Evolutionary conservation across 1,284 basidiomycete species (phyloP).

Genomic region (Hemileia vastatrix): DNA sequence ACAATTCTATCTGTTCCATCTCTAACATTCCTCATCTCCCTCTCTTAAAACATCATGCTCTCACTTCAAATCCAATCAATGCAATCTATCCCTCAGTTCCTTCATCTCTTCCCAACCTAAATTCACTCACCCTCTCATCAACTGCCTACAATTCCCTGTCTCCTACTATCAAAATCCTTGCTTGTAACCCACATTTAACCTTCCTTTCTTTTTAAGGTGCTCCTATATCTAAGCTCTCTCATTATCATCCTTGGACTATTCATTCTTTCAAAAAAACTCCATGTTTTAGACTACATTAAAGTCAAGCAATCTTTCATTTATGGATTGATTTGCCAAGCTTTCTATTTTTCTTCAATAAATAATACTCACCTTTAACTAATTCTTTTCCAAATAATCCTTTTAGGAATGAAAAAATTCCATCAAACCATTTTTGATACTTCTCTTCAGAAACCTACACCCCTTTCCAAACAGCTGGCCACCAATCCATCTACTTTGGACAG

Average conservation of each 20-base stretch:
- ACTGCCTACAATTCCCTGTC: conserved; percentile 24
- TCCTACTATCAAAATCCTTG: conserved; percentile 30
- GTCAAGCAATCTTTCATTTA: conserved; percentile 51
- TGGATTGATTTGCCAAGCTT: neutral
- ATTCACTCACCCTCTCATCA: conserved; percentile 57
- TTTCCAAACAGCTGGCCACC: conserved; percentile 64
- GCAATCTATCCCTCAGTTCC: conserved; percentile 69
- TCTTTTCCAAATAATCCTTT: too few relatives aligned
- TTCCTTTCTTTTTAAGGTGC: conserved; percentile 10
- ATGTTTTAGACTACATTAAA: conserved; percentile 92
- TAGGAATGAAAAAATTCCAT: conserved; percentile 68
- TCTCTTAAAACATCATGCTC: conserved; percentile 65
- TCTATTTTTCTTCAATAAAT: neutral
- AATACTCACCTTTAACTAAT: neutral
- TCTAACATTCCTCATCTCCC: conserved; percentile 75
- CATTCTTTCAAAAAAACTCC: conserved; percentile 52
- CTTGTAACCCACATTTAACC: conserved; percentile 1
- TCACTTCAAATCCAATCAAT: conserved; percentile 79
- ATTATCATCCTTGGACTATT: conserved; percentile 16
- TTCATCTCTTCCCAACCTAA: conserved; percentile 71
- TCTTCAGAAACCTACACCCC: conserved; percentile 52
- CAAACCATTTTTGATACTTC: conserved; percentile 60
- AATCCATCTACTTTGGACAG: conserved; percentile 49
- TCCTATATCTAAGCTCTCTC: conserved; percentile 3
- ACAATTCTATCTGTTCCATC: conserved; percentile 82